Evolutionary conservation across 495 filamentous ascomycete genomes (phyloP), one percentile per base, ranked within the genome.

Genomic region (Hypoxylon crocopeplum): DNA sequence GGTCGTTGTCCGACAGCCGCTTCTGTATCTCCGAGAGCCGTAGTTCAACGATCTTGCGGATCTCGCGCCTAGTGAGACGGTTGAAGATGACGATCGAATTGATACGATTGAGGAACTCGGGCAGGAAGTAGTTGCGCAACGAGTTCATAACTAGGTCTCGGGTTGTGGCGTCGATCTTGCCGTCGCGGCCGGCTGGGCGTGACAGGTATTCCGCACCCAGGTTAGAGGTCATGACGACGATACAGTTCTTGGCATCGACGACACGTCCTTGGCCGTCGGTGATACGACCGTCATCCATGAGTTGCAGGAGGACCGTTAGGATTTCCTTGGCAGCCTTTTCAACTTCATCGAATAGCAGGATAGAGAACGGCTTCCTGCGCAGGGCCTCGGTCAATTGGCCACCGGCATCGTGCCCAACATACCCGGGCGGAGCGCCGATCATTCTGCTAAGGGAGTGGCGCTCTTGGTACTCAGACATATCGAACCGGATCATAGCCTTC

Each of bases 391-490:
- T 98, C 29, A 98, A 84, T 67, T 98, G 94, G 30, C 94, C 94
- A 59, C 94, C 94, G 22, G 94, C 86, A 62, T 98, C 94, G 70
- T 98, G 92, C 20, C 94, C 94, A 53, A 98, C 92, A 66, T 98
- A 98, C 62, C 94, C 94, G 6, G 94, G 94, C 11, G 94, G 94
- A 7, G 94, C 93, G 67, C 94, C 94, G 63, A 98, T 98, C 89
- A 98, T 96, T 54, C 94, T 88, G 66, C 90, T 95, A 19, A 98
- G 85, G 1, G 93, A 91, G 75, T 98, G 94, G 7, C 93, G 89
- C 74, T 98, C 94, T 74, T 98, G 95, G 74, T 98, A 98, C 72
- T 98, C 94, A 6, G 94, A 98, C 94, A 98, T 98, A 75, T 98
- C 94, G 78, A 98, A 93, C 12, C 94, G 90, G 68, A 98, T 96